These are phyloP conservation scores for Xylariaceae sp. DNA, from an alignment of 2,329 filamentous ascomycete genomes.

Conservation along the genomic window DNA sequence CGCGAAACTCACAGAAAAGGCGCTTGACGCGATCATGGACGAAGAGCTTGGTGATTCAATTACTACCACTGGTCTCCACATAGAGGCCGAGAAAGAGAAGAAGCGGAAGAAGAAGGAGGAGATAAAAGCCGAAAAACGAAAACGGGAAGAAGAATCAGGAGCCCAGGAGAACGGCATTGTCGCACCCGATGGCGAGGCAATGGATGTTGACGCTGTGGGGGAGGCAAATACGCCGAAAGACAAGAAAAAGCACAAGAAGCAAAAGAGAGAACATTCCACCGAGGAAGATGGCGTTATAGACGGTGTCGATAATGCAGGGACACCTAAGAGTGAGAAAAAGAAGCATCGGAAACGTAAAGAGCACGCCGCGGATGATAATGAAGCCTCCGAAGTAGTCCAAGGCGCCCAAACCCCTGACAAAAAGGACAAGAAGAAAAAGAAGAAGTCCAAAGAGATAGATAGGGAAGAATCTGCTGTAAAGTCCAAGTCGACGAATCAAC, in stretches of 20 bases:
- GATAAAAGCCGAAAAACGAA: conserved; percentile 33
- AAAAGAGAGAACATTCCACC: conserved; percentile 17
- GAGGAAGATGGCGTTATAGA: conserved; percentile 7
- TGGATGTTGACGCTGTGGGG: conserved; percentile 9
- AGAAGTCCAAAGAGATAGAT: conserved; percentile 20
- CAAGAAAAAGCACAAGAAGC: conserved; percentile 27
- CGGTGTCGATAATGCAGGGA: conserved; percentile 17
- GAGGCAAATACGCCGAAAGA: conserved; percentile 9
- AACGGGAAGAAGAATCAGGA: conserved; percentile 19
- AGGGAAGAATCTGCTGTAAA: conserved; percentile 9
- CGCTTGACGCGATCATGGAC: conserved; percentile 13
- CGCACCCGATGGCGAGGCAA: background rate
- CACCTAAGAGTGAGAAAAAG: conserved; percentile 9
- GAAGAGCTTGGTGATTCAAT: conserved; percentile 11
- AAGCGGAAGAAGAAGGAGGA: conserved; percentile 28
- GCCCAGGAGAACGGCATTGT: conserved; percentile 6
- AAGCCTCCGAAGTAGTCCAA: too few species aligned
- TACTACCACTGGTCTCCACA: conserved; percentile 5
- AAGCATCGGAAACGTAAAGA: conserved; percentile 10
- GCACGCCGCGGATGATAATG: background rate
- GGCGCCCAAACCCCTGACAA: conserved; percentile 6
- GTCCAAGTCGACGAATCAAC: conserved; percentile 17
- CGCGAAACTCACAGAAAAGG: conserved; percentile 5
- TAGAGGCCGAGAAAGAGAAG: conserved; percentile 21
- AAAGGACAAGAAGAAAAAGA: conserved; percentile 23